These are phyloP conservation scores for Trichophyton mentagrophytes DNA, from an alignment of 2,329 filamentous ascomycete genomes.

Conservation along the genomic window DNA sequence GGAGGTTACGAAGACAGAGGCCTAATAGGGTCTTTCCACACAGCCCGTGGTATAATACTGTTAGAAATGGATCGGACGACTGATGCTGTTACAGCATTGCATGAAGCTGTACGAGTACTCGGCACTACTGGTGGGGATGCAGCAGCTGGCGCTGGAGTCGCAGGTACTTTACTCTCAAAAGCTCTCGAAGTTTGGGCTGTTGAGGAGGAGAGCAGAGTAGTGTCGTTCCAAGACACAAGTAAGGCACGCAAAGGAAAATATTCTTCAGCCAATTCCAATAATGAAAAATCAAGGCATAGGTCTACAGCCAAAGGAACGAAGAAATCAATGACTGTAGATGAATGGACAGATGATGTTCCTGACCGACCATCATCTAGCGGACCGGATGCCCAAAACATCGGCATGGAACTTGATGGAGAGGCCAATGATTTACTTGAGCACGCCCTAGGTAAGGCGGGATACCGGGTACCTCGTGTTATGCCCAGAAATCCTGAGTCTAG, in stretches of 20 bases:
- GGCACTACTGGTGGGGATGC: conserved; percentile 35
- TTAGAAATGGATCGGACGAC: conserved; percentile 62
- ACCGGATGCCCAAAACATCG: conserved; percentile 22
- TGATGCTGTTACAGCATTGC: conserved; percentile 68
- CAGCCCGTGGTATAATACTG: conserved; percentile 59
- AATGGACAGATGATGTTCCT: conserved; percentile 28
- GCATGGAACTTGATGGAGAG: conserved; percentile 33
- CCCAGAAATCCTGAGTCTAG: not conserved
- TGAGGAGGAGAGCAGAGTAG: conserved; percentile 21
- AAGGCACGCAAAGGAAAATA: conserved; percentile 17
- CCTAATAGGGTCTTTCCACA: conserved; percentile 35
- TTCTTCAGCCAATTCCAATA: not conserved
- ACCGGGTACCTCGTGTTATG: not conserved
- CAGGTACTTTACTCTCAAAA: conserved; percentile 33
- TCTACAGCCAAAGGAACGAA: conserved; percentile 7
- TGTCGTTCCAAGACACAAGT: not conserved
- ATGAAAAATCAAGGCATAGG: conserved; percentile 16
- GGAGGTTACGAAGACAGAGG: conserved; percentile 37
- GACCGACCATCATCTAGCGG: conserved; percentile 17
- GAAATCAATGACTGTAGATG: conserved; percentile 14
- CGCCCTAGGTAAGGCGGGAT: conserved; percentile 22
- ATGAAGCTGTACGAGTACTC: conserved; percentile 49
- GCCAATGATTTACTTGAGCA: conserved; percentile 31
- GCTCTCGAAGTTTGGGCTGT: conserved; percentile 36
- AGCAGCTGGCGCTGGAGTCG: conserved; percentile 35